Evolutionary conservation across 352 stramenopile species (phyloP).

Genomic region (Phytophthora multivora): DNA sequence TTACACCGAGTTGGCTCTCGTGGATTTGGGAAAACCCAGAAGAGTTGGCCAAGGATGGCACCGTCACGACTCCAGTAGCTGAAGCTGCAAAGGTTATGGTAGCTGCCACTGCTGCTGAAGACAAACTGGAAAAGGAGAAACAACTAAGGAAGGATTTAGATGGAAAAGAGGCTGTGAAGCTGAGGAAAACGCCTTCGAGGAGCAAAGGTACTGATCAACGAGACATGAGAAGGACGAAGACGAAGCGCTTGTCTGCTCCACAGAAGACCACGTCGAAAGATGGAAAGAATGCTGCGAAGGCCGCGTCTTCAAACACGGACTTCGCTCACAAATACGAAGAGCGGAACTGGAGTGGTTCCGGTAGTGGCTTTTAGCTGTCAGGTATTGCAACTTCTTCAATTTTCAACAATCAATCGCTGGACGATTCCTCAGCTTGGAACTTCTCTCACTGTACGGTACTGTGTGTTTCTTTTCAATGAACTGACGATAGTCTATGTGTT

Average conservation of each 20-base stretch:
- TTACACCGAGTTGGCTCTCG: conserved; percentile 74
- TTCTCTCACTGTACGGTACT: background rate
- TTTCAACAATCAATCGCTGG: conserved; percentile 12
- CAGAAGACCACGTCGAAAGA: background rate
- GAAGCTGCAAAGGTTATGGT: conserved; percentile 41
- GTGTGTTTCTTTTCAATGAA: conserved; percentile 4
- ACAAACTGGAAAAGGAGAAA: conserved; percentile 30
- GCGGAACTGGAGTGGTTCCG: conserved; percentile 46
- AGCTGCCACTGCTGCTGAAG: conserved; percentile 37
- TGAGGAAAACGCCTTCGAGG: conserved; percentile 19
- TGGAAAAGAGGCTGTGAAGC: conserved; percentile 2
- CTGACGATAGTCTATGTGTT: background rate
- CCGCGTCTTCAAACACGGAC: conserved; percentile 26
- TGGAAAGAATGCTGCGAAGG: conserved; percentile 13
- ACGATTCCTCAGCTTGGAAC: background rate
- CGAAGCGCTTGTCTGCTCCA: conserved; percentile 9
- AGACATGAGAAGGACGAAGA: conserved; percentile 18
- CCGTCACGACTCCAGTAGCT: conserved; percentile 10
- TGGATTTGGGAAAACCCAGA: conserved; percentile 70
- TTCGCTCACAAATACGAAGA: conserved; percentile 42
- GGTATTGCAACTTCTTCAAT: conserved; percentile 7
- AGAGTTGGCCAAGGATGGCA: conserved; percentile 15
- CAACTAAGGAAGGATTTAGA: conserved; percentile 15
- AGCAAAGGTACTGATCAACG: background rate
- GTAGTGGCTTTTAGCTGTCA: conserved; percentile 38